phyloP scores from a whole-genome alignment of 495 filamentous ascomycete genomes.

The Xylaria curta region DNA sequence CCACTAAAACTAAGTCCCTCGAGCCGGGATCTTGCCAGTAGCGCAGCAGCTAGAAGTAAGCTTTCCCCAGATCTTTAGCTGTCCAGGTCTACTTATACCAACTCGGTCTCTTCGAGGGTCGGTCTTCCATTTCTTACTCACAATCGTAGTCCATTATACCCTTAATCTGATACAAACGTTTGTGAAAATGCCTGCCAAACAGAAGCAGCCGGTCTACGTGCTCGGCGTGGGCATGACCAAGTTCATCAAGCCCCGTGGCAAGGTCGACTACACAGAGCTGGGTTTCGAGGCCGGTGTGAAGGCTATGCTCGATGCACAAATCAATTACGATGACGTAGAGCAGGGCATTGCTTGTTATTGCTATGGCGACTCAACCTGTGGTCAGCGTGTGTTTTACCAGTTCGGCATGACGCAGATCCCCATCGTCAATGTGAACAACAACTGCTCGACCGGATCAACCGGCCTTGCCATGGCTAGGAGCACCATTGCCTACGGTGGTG shows the following conservation, averaged over 20 bases:
- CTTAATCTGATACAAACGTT: background rate
- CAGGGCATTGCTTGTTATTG: slow-evolving; percentile 97
- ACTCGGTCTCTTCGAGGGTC: background rate
- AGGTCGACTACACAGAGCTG: slow-evolving; percentile 86
- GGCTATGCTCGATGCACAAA: slow-evolving; percentile 91
- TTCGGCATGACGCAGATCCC: slow-evolving; percentile 97
- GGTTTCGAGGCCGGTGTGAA: slow-evolving; percentile 96
- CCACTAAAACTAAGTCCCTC: slow-evolving; percentile 8
- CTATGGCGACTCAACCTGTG: slow-evolving; percentile 93
- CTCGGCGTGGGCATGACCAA: slow-evolving; percentile 98
- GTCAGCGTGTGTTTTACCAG: slow-evolving; percentile 98
- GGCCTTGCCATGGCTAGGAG: slow-evolving; percentile 84
- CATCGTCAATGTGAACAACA: slow-evolving; percentile 98
- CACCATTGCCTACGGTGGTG: slow-evolving; percentile 77
- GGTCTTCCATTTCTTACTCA: background rate
- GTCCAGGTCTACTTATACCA: background rate
- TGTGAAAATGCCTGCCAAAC: slow-evolving; percentile 51
- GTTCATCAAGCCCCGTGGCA: slow-evolving; percentile 96
- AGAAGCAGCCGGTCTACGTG: slow-evolving; percentile 69
- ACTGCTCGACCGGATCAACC: slow-evolving; percentile 92
- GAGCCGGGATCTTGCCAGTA: background rate
- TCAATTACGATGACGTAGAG: slow-evolving; percentile 96
- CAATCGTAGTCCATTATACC: background rate
- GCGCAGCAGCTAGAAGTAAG: background rate
- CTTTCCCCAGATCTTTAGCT: slow-evolving; percentile 1